Conservation (phyloP, 2,329 filamentous ascomycete genomes). For the Cladosporium colombiae region DNA sequence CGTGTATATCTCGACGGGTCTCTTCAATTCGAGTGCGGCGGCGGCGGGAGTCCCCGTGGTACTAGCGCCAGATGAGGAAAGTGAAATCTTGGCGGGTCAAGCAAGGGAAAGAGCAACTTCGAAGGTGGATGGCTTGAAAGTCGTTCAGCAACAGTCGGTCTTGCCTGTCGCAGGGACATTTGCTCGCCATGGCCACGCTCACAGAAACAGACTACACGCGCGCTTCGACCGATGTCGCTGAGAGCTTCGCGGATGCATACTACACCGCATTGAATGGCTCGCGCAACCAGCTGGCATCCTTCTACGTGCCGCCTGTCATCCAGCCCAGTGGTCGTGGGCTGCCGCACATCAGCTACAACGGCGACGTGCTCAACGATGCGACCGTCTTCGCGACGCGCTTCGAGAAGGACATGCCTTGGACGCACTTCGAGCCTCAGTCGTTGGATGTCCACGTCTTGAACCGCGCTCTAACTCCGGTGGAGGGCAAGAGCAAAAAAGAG, state of each 20-base stretch:
- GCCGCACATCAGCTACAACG: conserved; percentile 78
- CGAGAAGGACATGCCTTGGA: conserved; percentile 62
- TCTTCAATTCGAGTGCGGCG: conserved; percentile 15
- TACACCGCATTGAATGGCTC: conserved; percentile 70
- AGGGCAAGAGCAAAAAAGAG: conserved; percentile 36
- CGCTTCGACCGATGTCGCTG: conserved; percentile 58
- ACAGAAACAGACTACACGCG: conserved; percentile 34
- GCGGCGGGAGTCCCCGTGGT: background rate
- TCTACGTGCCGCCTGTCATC: conserved; percentile 65
- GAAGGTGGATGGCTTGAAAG: background rate
- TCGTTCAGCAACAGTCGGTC: background rate
- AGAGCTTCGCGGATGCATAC: conserved; percentile 71
- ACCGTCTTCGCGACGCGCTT: conserved; percentile 69
- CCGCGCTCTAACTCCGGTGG: conserved; percentile 42
- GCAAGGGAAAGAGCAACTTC: background rate
- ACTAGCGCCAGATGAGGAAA: conserved; percentile 1
- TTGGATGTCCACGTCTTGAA: conserved; percentile 80
- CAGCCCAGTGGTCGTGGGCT: conserved; percentile 54
- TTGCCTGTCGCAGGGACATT: background rate
- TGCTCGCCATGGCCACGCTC: conserved; percentile 29
- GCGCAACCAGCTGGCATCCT: conserved; percentile 60
- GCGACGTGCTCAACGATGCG: conserved; percentile 64
- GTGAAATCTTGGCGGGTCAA: conserved; percentile 10
- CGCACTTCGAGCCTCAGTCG: conserved; percentile 72
- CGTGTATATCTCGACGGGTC: background rate